A percentile compares a stretch with the other conserved stretches of the same genome.
These are phyloP conservation scores for Neurospora sp. DNA, from an alignment of 495 filamentous ascomycete genomes.

Conservation along the genomic window DNA sequence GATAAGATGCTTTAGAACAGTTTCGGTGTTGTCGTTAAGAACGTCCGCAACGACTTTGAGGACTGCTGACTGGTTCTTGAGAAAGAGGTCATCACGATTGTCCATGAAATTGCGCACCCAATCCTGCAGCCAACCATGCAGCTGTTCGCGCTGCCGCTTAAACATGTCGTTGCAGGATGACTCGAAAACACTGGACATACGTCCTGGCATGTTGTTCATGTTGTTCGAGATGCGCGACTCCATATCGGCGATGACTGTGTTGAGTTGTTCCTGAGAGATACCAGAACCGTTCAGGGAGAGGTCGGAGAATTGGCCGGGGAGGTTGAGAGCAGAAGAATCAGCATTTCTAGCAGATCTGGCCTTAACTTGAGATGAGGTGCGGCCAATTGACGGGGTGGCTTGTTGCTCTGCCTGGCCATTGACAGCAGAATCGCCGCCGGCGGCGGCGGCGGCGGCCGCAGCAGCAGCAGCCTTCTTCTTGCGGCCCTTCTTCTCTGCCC, in stretches of 20 bases:
- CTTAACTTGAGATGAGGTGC: slow-evolving; percentile 16
- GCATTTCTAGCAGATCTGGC: slow-evolving; percentile 18
- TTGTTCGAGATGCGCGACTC: slow-evolving; percentile 34
- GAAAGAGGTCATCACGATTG: slow-evolving; percentile 19
- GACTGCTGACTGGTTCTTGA: slow-evolving; percentile 38
- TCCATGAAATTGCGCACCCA: slow-evolving; percentile 26
- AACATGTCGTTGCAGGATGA: slow-evolving; percentile 24
- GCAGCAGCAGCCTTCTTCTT: slow-evolving; percentile 35
- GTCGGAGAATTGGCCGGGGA: slow-evolving; percentile 8
- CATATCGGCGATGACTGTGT: slow-evolving; percentile 33
- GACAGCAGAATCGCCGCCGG: slow-evolving; percentile 19
- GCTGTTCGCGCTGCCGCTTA: slow-evolving; percentile 26
- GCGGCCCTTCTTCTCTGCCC: slow-evolving; percentile 35
- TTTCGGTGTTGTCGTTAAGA: slow-evolving; percentile 81
- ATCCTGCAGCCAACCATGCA: slow-evolving; percentile 25
- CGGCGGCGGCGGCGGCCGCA: slow-evolving; percentile 20
- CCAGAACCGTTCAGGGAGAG: slow-evolving; percentile 6
- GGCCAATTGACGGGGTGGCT: slow-evolving; percentile 8
- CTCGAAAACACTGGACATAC: slow-evolving; percentile 30
- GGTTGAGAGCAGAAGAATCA: slow-evolving; percentile 7
- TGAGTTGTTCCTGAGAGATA: slow-evolving; percentile 33
- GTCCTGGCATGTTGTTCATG: slow-evolving; percentile 33
- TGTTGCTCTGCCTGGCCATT: slow-evolving; percentile 1
- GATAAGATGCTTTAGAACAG: slow-evolving; percentile 62
- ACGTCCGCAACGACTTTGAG: slow-evolving; percentile 81